Conservation (phyloP, 352 stramenopile species). For the Phytophthora cactorum region DNA sequence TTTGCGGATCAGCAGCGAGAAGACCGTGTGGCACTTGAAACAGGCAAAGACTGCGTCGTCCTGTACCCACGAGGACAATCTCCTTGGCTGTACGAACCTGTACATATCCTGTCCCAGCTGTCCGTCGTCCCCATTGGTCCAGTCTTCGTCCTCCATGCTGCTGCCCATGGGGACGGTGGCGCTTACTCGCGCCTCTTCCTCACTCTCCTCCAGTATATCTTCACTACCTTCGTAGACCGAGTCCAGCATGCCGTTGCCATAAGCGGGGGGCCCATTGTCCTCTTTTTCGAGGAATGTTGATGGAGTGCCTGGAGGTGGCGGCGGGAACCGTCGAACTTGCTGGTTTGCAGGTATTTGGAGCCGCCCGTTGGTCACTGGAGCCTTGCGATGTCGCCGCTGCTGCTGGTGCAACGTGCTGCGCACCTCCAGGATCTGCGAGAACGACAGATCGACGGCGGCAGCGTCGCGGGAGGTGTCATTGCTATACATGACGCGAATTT, state of each 20-base stretch:
- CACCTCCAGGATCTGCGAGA: conserved; percentile 82
- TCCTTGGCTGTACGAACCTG: conserved; percentile 79
- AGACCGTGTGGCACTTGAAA: conserved; percentile 86
- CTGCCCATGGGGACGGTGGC: conserved; percentile 23
- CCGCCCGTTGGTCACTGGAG: conserved; percentile 13
- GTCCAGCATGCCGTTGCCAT: conserved; percentile 51
- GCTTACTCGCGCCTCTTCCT: conserved; percentile 7
- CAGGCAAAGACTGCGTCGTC: conserved; percentile 87
- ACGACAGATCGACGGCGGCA: conserved; percentile 68
- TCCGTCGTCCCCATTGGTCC: conserved; percentile 54
- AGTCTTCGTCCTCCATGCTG: conserved; percentile 70
- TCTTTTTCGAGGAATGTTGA: conserved; percentile 22
- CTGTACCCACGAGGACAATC: conserved; percentile 85
- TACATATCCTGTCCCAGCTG: conserved; percentile 76
- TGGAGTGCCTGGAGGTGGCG: conserved; percentile 14
- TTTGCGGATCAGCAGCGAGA: conserved; percentile 82
- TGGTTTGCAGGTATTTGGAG: neutral
- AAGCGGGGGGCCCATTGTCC: conserved; percentile 27
- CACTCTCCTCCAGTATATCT: conserved; percentile 45
- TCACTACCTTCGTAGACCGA: conserved; percentile 65
- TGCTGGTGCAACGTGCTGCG: conserved; percentile 56
- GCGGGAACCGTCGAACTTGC: conserved; percentile 17
- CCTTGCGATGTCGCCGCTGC: conserved; percentile 32
- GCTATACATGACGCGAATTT: conserved; percentile 43
- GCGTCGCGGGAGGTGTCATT: conserved; percentile 41